Evolutionary conservation across 306 rosid species (phyloP).

Genomic region (Cucurbita maxima): DNA sequence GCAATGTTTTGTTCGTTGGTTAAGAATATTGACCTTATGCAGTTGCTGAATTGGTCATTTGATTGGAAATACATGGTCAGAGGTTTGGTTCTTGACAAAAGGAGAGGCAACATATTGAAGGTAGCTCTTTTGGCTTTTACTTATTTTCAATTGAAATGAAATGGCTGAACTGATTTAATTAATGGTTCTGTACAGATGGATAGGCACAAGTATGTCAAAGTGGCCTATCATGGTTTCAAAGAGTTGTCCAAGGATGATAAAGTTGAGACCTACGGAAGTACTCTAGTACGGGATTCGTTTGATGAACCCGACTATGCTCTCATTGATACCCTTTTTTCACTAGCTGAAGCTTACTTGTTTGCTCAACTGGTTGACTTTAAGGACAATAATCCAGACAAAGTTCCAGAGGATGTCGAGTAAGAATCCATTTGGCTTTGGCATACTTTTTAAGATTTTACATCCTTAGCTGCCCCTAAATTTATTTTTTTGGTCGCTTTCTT

Average conservation of each 20-base stretch:
- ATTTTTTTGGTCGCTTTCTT: background rate
- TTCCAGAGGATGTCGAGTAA: conserved; percentile 57
- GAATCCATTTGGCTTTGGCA: conserved; percentile 15
- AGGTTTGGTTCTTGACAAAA: conserved; percentile 96
- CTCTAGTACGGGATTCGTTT: conserved; percentile 75
- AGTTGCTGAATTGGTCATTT: conserved; percentile 80
- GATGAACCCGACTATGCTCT: conserved; percentile 94
- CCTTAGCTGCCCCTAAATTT: background rate
- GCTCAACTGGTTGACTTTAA: conserved; percentile 81
- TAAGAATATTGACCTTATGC: conserved; percentile 18
- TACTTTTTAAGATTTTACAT: background rate
- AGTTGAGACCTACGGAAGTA: conserved; percentile 78
- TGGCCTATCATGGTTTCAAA: conserved; percentile 90
- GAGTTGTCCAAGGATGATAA: conserved; percentile 89
- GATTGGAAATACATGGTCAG: conserved; percentile 96
- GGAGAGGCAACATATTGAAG: conserved; percentile 95
- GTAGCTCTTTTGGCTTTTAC: conserved; percentile 13
- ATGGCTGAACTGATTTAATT: conserved; percentile 9
- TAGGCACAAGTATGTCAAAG: conserved; percentile 98
- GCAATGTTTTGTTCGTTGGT: conserved; percentile 11
- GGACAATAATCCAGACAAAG: conserved; percentile 47
- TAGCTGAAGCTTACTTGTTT: conserved; percentile 94
- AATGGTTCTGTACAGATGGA: conserved; percentile 57
- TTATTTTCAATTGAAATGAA: conserved; percentile 4
- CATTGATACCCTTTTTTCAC: conserved; percentile 85